phyloP scores from a whole-genome alignment of 805 yeast genomes.

The Candida nemodendra region DNA sequence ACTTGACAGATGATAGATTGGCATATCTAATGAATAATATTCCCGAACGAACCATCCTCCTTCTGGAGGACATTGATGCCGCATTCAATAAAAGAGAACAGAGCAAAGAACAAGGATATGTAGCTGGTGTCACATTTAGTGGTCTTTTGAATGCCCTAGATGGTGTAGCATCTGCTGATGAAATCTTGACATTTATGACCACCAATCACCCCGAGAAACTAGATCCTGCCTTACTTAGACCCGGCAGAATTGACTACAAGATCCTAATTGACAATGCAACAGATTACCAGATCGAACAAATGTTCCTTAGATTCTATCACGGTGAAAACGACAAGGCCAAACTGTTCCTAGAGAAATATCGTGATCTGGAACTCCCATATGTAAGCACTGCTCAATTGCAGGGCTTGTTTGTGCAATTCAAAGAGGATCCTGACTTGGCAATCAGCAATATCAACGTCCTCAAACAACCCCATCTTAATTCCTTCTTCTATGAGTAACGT shows the following conservation, averaged over 20 bases:
- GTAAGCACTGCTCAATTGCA: slow-evolving; percentile 94
- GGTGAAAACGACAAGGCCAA: slow-evolving; percentile 54
- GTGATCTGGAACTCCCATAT: slow-evolving; percentile 45
- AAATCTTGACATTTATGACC: slow-evolving; percentile 95
- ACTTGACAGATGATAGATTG: slow-evolving; percentile 89
- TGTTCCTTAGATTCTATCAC: slow-evolving; percentile 88
- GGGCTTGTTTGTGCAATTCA: slow-evolving; percentile 91
- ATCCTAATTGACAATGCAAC: slow-evolving; percentile 86
- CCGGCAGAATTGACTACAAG: slow-evolving; percentile 90
- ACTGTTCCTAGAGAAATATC: slow-evolving; percentile 45
- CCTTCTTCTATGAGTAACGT: slow-evolving; percentile 31
- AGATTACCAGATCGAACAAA: slow-evolving; percentile 68
- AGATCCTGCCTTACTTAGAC: slow-evolving; percentile 91
- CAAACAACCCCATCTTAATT: slow-evolving; percentile 34
- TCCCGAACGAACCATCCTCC: slow-evolving; percentile 81
- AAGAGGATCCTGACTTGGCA: slow-evolving; percentile 77
- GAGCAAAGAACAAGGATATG: slow-evolving; percentile 70
- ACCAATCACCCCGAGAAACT: slow-evolving; percentile 94
- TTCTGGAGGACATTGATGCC: slow-evolving; percentile 93
- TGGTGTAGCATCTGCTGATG: slow-evolving; percentile 97
- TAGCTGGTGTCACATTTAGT: slow-evolving; percentile 90
- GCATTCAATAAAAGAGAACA: slow-evolving; percentile 86
- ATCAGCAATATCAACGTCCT: slow-evolving; percentile 57
- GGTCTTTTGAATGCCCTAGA: slow-evolving; percentile 92
- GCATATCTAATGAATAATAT: slow-evolving; percentile 96